Evolutionary conservation across 495 filamentous ascomycete genomes (phyloP).

Genomic region (Venustampulla echinocandica): DNA sequence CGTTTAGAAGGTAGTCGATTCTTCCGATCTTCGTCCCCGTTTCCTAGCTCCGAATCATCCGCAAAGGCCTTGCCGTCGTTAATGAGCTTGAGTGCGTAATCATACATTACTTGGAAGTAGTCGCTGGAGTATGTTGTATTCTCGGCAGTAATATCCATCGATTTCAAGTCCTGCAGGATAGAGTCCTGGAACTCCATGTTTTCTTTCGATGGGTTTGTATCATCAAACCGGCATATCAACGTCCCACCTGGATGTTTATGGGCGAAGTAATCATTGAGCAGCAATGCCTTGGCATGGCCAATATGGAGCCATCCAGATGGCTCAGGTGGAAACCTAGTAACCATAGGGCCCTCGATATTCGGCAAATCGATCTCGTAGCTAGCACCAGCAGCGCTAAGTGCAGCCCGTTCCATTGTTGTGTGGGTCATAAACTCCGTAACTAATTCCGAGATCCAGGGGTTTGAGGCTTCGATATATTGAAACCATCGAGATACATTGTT

Average conservation of each 20-base stretch:
- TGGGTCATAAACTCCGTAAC: constrained; percentile 20
- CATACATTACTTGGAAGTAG: constrained; percentile 64
- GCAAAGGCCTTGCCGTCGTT: constrained; percentile 66
- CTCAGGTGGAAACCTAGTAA: constrained; percentile 88
- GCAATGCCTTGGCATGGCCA: constrained; percentile 68
- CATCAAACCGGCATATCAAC: constrained; percentile 65
- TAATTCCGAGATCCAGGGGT: background rate
- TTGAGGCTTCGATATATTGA: background rate
- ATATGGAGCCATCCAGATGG: constrained; percentile 81
- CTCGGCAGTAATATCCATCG: constrained; percentile 67
- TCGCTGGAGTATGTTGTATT: constrained; percentile 60
- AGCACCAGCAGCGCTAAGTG: constrained; percentile 67
- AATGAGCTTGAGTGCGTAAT: constrained; percentile 57
- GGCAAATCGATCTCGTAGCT: constrained; percentile 83
- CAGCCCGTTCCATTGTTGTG: constrained; percentile 58
- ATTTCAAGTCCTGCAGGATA: constrained; percentile 59
- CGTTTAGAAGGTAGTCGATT: constrained; percentile 55
- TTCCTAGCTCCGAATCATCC: constrained; percentile 63
- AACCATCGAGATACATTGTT: background rate
- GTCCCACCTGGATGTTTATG: constrained; percentile 61
- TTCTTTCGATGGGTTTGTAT: constrained; percentile 72
- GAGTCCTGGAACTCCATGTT: constrained; percentile 69
- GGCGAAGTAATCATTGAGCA: constrained; percentile 76
- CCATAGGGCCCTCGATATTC: constrained; percentile 78
- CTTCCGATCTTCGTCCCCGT: constrained; percentile 54